Base-by-base conservation (phyloP, 345 rosid species). In the Garcia nutans region DNA sequence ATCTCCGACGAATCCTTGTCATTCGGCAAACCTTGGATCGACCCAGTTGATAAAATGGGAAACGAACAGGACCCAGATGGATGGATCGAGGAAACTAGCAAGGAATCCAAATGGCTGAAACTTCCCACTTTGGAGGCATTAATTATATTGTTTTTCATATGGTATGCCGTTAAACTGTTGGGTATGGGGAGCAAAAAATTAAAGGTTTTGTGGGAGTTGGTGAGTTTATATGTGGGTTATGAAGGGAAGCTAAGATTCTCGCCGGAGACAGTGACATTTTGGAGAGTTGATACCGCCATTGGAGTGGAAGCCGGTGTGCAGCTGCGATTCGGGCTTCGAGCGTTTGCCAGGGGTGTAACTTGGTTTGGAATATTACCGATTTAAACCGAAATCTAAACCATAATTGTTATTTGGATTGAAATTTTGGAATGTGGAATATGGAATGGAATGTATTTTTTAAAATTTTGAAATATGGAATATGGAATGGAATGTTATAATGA, bases 91-190 rank as follows among this genome's bases (percentile, higher is more conserved):
- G 44, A 69, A 69, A 49, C 50, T 22, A 44, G 57, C 41, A 20
- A 50, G 28, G 60, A 54, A 69, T 69, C 57, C 2, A 69, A 69
- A 69, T 50, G 72, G 59, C 44, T 69, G 3, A 69, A 69, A 28
- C 28, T 65, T 52, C 15, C 26, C 7, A 42, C 70, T 20, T 65
- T 65, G 28, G 4, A 3, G 72, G 6, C 16, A 10, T 52, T 69
- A 23, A 20, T 7, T 8, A 42, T 26, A 3, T 49, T 42, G 13
- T 69, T 42, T 42, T 20, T 42, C 52, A 10, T 20, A 10, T 9
- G 13, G 2, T 42, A 6, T 47, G 16, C 52, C 10, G 8, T 20
- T 65, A 20, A 37, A 45, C 26, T 60, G 65, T 15, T 42, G 54
- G 52, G 26, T 19, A 9, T 41, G 70, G 7, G 26, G 26, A 10